Percentiles rank a stretch among this genome's conserved stretches.
Conservation (phyloP, 768 basidiomycete species). For the Leucocoprinus leucothites region DNA sequence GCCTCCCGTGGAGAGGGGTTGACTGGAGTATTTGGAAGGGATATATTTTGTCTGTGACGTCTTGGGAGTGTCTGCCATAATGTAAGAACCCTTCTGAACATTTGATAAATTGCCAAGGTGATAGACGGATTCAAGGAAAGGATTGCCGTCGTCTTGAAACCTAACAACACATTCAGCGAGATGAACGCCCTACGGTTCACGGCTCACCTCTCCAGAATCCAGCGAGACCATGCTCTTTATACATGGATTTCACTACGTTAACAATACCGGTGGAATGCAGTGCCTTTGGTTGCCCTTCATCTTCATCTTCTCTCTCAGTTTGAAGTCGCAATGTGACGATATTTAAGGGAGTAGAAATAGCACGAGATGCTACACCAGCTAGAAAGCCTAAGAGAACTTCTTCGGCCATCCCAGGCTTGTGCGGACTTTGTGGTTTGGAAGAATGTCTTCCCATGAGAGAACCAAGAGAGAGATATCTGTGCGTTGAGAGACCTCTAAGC, state of each 20-base stretch:
- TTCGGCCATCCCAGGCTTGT: slow-evolving; percentile 36
- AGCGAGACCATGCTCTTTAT: slow-evolving; percentile 41
- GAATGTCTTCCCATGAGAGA: no score
- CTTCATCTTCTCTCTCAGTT: slow-evolving; percentile 33
- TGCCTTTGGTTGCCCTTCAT: slow-evolving; percentile 21
- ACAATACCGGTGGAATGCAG: slow-evolving; percentile 21
- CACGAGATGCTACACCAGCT: slow-evolving; percentile 54
- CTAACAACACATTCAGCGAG: slow-evolving; percentile 23
- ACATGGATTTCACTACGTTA: slow-evolving; percentile 38
- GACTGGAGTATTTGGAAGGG: background rate
- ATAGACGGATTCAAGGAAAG: slow-evolving; percentile 57
- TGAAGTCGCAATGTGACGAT: slow-evolving; percentile 56
- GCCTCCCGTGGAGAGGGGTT: slow-evolving; percentile 42
- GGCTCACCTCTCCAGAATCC: slow-evolving; percentile 56
- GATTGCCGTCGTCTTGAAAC: slow-evolving; percentile 47
- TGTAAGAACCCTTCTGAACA: slow-evolving; percentile 39
- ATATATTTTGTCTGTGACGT: background rate
- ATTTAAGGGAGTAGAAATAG: slow-evolving; percentile 51
- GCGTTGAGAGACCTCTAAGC: slow-evolving; percentile 38
- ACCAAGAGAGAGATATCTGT: slow-evolving; percentile 22
- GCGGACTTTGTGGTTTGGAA: background rate
- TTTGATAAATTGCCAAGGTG: slow-evolving; percentile 51
- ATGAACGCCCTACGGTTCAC: background rate
- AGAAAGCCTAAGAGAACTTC: slow-evolving; percentile 55
- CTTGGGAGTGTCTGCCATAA: slow-evolving; percentile 18